These are phyloP conservation scores for Sugiyamaella boreocaroliniensis DNA, from an alignment of 805 yeast genomes.

Conservation along the genomic window DNA sequence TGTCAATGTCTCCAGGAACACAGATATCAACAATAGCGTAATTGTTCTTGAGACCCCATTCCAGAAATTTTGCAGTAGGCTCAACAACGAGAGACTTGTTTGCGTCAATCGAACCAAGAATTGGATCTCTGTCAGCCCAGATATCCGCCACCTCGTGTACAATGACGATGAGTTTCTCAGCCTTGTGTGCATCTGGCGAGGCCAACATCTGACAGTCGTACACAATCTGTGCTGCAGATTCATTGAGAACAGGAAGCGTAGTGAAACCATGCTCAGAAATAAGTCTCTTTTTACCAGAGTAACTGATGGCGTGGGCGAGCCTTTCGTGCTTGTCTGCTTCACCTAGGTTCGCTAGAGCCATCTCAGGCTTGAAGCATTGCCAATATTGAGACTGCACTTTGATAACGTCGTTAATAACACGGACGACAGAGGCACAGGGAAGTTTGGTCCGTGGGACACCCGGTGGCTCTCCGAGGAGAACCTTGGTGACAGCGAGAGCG, in stretches of 20 bases:
- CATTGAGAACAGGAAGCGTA: constrained; percentile 54
- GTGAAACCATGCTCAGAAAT: constrained; percentile 54
- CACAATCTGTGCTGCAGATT: constrained; percentile 28
- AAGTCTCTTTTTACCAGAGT: constrained; percentile 52
- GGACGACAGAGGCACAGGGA: constrained; percentile 72
- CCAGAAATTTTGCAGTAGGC: constrained; percentile 60
- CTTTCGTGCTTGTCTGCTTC: constrained; percentile 2
- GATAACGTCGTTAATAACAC: constrained; percentile 73
- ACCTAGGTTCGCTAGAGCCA: constrained; percentile 15
- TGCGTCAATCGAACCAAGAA: constrained; percentile 70
- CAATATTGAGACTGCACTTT: constrained; percentile 79
- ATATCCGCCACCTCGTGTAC: constrained; percentile 90
- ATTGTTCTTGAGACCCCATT: constrained; percentile 54
- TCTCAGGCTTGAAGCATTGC: constrained; percentile 74
- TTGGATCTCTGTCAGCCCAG: constrained; percentile 80
- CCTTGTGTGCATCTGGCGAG: constrained; percentile 55
- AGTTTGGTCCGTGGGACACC: constrained; percentile 57
- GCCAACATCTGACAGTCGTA: constrained; percentile 62
- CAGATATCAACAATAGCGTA: constrained; percentile 81
- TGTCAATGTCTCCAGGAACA: constrained; percentile 50
- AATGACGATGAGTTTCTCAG: constrained; percentile 58
- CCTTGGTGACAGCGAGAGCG: constrained; percentile 88
- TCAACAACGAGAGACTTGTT: constrained; percentile 63
- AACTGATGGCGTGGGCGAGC: constrained; percentile 60
- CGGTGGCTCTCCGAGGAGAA: constrained; percentile 91